Evolutionary conservation across 805 yeast genomes (phyloP).

Genomic region (Peterozyma xylosa): DNA sequence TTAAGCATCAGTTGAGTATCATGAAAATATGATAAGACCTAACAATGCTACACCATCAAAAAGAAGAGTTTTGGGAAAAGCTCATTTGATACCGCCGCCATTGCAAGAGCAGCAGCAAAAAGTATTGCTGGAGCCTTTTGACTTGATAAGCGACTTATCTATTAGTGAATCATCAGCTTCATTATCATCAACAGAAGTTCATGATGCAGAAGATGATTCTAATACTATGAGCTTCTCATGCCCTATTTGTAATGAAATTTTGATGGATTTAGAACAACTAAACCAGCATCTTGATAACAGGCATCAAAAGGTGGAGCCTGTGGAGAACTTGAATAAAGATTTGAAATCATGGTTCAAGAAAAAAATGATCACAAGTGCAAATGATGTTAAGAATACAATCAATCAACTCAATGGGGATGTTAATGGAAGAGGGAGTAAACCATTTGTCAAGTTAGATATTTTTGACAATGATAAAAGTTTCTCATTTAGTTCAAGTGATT

Average conservation of each 20-base stretch:
- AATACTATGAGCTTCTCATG: slow-evolving; percentile 25
- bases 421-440: slow-evolving; percentile 26
- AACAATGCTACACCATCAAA: no score
- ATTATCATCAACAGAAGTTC: not conserved
- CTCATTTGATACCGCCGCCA: not conserved
- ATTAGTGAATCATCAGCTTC: slow-evolving; percentile 4
- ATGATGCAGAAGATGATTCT: not conserved
- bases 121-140: not conserved
- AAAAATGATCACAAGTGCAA: slow-evolving; percentile 28
- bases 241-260: slow-evolving; percentile 62
- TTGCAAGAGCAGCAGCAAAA: not conserved
- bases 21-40: no score
- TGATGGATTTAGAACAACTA: slow-evolving; percentile 46
- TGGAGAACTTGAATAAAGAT: slow-evolving; percentile 22
- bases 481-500: slow-evolving; percentile 5
- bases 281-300: slow-evolving; percentile 67
- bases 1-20: no score
- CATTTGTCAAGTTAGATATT: slow-evolving; percentile 38
- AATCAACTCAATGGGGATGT: slow-evolving; percentile 28
- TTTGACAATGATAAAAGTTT: slow-evolving; percentile 29
- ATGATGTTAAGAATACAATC: slow-evolving; percentile 20
- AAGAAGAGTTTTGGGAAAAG: slow-evolving; percentile 3
- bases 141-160: not conserved
- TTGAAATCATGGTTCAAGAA: slow-evolving; percentile 36
- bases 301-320: slow-evolving; percentile 33